phyloP scores from a whole-genome alignment of 768 basidiomycete species.

The Amanita brunnescens region DNA sequence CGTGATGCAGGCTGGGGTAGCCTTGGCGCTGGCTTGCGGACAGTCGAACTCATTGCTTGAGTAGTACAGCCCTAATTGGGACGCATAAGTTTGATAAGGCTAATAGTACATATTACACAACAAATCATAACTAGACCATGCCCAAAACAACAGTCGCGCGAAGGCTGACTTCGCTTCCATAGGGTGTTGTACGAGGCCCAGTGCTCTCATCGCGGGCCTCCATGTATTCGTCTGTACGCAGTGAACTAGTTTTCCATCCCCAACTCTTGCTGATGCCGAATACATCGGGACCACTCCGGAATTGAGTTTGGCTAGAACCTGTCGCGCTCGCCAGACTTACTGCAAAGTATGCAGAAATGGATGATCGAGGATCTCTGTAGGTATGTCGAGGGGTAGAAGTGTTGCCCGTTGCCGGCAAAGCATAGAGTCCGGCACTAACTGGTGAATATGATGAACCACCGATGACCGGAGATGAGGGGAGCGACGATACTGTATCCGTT shows the following conservation, averaged over 20 bases:
- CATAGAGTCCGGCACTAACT: conserved; percentile 1
- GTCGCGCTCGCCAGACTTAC: conserved; percentile 76
- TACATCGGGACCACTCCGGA: conserved; percentile 78
- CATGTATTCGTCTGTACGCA: conserved; percentile 41
- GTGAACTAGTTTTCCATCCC: conserved; percentile 76
- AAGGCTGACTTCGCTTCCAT: conserved; percentile 50
- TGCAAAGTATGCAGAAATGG: conserved; percentile 73
- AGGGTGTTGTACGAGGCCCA: conserved; percentile 13
- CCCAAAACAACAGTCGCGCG: conserved; percentile 76
- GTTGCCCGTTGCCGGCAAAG: conserved; percentile 35
- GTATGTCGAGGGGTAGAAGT: conserved; percentile 50
- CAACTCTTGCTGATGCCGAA: conserved; percentile 84
- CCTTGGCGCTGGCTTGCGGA: conserved; percentile 68
- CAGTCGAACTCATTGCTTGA: conserved; percentile 11
- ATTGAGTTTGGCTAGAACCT: conserved; percentile 75
- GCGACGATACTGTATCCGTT: conserved; percentile 2
- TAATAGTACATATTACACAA: conserved; percentile 1
- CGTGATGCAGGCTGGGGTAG: conserved; percentile 73
- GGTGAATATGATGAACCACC: conserved; percentile 8
- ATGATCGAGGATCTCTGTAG: conserved; percentile 66
- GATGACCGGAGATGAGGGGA: conserved; percentile 3
- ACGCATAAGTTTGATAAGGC: conserved; percentile 14
- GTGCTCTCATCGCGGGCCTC: conserved; percentile 29
- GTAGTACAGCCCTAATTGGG: background rate
- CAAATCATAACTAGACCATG: conserved; percentile 23